These are phyloP conservation scores for Monilinia polystroma DNA, from an alignment of 2,329 filamentous ascomycete genomes.

Conservation along the genomic window DNA sequence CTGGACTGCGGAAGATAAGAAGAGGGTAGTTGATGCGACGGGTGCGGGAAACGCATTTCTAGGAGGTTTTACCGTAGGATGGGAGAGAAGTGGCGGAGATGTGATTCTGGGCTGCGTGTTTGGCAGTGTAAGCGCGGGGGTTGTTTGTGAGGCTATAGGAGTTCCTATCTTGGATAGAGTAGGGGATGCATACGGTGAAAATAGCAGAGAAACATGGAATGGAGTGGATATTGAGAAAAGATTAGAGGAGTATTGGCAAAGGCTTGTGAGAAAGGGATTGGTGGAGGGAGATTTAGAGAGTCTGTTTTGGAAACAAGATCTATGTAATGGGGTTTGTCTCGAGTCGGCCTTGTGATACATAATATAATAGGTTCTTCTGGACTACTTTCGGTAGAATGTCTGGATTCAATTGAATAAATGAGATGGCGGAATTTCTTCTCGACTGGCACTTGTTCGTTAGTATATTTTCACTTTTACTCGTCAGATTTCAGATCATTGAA, in stretches of 20 bases:
- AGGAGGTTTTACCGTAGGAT: background rate
- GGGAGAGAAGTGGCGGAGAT: background rate
- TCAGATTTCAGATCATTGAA: too few relatives aligned
- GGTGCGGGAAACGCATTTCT: constrained; percentile 16
- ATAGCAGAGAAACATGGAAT: constrained; percentile 8
- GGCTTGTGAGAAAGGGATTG: background rate
- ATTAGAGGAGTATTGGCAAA: constrained; percentile 8
- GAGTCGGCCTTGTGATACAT: too few relatives aligned
- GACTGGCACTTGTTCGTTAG: too few relatives aligned
- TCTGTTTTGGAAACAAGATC: background rate
- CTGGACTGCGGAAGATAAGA: too few relatives aligned
- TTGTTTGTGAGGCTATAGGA: constrained; percentile 3
- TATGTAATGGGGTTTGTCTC: too few relatives aligned
- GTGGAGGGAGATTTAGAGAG: background rate
- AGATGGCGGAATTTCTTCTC: too few relatives aligned
- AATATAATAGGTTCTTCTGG: too few relatives aligned
- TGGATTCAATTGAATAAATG: too few relatives aligned
- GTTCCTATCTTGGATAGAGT: background rate
- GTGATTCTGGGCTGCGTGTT: constrained; percentile 3
- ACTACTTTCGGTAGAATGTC: too few relatives aligned
- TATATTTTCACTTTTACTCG: too few relatives aligned
- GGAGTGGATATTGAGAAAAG: background rate
- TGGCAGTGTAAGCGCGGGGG: background rate
- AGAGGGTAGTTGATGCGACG: background rate
- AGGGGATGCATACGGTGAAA: too few relatives aligned